Base-by-base conservation (phyloP, 2,329 filamentous ascomycete species). In the Fusarium compactum region DNA sequence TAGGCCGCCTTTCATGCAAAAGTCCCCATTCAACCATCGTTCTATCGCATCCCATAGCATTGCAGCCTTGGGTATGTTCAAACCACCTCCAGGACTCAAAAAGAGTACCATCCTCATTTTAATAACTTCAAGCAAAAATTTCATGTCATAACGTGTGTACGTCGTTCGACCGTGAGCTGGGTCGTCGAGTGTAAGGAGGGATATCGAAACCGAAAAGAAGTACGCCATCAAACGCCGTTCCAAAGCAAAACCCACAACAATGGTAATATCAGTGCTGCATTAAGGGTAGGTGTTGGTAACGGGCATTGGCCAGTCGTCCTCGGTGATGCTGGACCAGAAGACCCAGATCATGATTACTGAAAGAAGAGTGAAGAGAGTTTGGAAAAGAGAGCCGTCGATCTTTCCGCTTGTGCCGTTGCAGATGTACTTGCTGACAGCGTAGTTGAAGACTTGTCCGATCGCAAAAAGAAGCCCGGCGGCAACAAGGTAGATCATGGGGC, bases 251-350 rank as follows among this genome's bases (percentile, higher is more conserved):
- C 55, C 50, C 52, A 48, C 63, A 53, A 55, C 62, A 50, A 66
- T 53, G 27, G 22, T 27, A 46, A 51, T 18, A 18, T 22, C 50
- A 52, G 34, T 34, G 29, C 58, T 51, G 34, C 32, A 58, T 73
- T 67, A 77, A 52, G 83, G 80, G 70, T 86, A 86, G 54, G 80
- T 73, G 47, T 73, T 78, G 58, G 79, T 79, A 12, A 80, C 80
- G 34, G 85, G 83, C 80, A 87, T 86, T 20, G 95, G 94, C 96
- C 96, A 99, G 83, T 98, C 95, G 77, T 99, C 96, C 82, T 99
- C 96, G 18, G 96, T 99, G 76, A 99, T 99, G 83, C 94, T 98
- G 48, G 94, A 97, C 96, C 96, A 99, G 85, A 99, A 99, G 61
- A 93, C 81, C 95, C 96, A 99, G 70, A 98, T 83, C 82, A 89